Evolutionary conservation across 345 rosid genomes (phyloP).

Genomic region (Eucalyptus cloeziana): DNA sequence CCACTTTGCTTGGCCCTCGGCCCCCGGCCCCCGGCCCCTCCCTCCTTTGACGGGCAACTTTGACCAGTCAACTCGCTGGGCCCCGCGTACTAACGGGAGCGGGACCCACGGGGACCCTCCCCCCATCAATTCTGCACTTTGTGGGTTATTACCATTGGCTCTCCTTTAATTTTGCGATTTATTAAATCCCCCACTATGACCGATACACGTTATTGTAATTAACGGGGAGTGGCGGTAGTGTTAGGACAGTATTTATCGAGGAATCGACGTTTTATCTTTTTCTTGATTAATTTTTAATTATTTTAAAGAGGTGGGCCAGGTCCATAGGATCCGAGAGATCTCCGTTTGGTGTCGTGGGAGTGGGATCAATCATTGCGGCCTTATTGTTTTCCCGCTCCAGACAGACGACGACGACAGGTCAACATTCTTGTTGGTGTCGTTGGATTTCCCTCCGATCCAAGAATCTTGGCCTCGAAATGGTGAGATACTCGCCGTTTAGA

Average conservation of each 20-base stretch:
- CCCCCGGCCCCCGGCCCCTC: neutral
- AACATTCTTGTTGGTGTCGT: neutral
- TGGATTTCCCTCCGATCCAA: neutral
- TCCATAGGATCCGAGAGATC: neutral
- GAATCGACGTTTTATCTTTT: neutral
- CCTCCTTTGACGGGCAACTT: neutral
- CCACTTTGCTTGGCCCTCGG: neutral
- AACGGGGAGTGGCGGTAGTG: neutral
- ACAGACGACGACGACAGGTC: neutral
- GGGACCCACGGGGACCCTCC: neutral
- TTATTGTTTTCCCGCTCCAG: neutral
- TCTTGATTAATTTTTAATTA: neutral
- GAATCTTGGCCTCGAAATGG: neutral
- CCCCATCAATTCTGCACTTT: neutral
- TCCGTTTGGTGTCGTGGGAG: neutral
- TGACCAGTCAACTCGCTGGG: neutral
- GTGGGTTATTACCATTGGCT: neutral
- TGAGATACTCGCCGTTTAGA: neutral
- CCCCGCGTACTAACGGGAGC: neutral
- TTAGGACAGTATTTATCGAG: neutral
- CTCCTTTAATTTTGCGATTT: neutral
- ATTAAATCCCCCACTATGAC: neutral
- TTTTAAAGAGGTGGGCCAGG: neutral
- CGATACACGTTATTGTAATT: neutral
- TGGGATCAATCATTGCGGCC: conserved; percentile 1